Evolutionary conservation across 371 early-diverging fungal genomes (phyloP), one percentile per base, ranked within the genome.

Genomic region (Mucor piriformis): DNA sequence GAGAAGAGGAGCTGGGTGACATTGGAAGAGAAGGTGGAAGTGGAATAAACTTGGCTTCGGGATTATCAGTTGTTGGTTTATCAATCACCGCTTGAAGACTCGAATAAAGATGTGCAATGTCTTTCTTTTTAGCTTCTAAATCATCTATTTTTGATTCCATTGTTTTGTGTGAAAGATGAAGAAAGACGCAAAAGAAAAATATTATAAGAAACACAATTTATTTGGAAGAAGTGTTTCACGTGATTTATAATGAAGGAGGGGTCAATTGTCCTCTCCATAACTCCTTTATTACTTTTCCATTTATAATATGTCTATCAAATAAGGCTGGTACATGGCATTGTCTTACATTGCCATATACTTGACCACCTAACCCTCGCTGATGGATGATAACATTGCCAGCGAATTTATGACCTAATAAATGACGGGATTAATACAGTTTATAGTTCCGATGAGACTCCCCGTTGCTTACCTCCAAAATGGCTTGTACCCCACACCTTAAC

Each of bases 51-150:
- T 70, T 74, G n/a, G 75, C 73, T 42, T 76, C 74, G 29, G 64
- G 56, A 59, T 69, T 67, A 35, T 32, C 48, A 34, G 57, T 44
- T 29, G 49, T 72, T 43, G 59, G 51, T 44, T 77, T 77, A 42
- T 81, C 81, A 59, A 82, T 81, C 50, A 74, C 78, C 16, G 83
- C 77, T 59, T 83, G 81, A 40, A 85, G 62, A 35, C 79, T 77
- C 7, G 81, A 77, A 53, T 85, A 85, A 0, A 85, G 70, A 34
- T 78, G 76, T 46, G 81, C 77, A 63, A 85, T 85, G 56, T 82
- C 80, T 61, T 81, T 76, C 11, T 73, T 70, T 29, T 76, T 74
- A 16, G 57, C 32, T 18, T 32, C 50, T 20, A 50, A 33, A 20
- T 23, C 29, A 6, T 32, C 18, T 8, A 20, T 6, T 5, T 33